Evolutionary conservation across 768 basidiomycete species (phyloP).

Genomic region (Hebeloma cylindrosporum): DNA sequence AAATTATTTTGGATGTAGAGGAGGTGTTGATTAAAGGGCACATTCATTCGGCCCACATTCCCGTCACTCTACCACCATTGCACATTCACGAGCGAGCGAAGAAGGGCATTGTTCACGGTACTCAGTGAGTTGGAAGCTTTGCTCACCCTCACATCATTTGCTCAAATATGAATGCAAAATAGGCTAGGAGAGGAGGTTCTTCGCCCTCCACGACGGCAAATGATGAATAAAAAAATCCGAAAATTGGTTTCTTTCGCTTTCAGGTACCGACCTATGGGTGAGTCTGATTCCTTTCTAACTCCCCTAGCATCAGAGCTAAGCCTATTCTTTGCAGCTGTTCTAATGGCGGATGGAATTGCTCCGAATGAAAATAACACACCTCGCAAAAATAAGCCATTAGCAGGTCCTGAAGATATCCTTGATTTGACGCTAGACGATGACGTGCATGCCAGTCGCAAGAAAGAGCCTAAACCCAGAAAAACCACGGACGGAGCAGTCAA

Average conservation of each 20-base stretch:
- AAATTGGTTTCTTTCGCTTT: conserved; percentile 15
- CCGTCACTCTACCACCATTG: conserved; percentile 2
- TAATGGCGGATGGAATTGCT: conserved; percentile 13
- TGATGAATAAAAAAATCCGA: conserved; percentile 1
- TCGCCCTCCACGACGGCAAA: not conserved
- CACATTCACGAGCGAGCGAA: conserved; percentile 27
- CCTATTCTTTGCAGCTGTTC: conserved; percentile 15
- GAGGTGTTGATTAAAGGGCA: too few species aligned
- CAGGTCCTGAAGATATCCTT: conserved; percentile 4
- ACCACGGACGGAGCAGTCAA: not conserved
- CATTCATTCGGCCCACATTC: not conserved
- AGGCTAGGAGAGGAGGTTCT: conserved; percentile 15
- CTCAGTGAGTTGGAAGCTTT: conserved; percentile 18
- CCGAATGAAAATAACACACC: not conserved
- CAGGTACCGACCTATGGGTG: conserved; percentile 20
- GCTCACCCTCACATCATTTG: not conserved
- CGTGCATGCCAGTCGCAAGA: not conserved
- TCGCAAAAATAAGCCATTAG: not conserved
- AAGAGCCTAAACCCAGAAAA: not conserved
- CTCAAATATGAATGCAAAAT: not conserved
- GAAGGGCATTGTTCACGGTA: conserved; percentile 27
- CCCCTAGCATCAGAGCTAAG: not conserved
- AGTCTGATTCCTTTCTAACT: not conserved
- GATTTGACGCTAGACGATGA: conserved; percentile 12
- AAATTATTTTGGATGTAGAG: conserved; percentile 8